phyloP scores from a whole-genome alignment of 73 alveolate species.

The Paramecium bursaria region DNA sequence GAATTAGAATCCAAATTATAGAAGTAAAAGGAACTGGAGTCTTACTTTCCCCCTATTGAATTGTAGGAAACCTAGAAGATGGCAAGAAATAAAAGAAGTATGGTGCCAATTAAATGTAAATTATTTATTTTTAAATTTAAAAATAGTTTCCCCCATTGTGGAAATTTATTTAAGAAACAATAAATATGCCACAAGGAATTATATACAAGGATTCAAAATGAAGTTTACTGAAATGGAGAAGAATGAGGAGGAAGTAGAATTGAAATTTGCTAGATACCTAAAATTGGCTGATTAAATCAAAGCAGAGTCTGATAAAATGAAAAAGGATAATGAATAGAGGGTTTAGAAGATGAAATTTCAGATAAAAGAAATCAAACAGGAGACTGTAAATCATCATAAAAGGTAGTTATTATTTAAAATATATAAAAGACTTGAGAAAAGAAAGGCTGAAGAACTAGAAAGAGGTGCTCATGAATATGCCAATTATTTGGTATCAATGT shows the following conservation, averaged over 20 bases:
- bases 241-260: constrained; percentile 72
- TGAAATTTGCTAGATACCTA: constrained; percentile 56
- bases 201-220: constrained; percentile 72
- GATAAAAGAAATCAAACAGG: constrained; percentile 55
- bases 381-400: constrained; percentile 62
- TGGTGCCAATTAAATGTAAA: constrained; percentile 68
- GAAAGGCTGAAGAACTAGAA: constrained; percentile 75
- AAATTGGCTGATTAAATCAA: constrained; percentile 68
- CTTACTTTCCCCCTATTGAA: constrained; percentile 52
- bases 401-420: too few relatives aligned
- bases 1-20: constrained; percentile 41
- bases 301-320: constrained; percentile 64
- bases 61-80: constrained; percentile 18
- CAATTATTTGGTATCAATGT: constrained; percentile 70
- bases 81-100: constrained; percentile 65
- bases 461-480: constrained; percentile 84
- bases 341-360: constrained; percentile 63
- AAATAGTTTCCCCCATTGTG: constrained; percentile 67
- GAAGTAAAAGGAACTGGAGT: neutral
- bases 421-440: constrained; percentile 75
- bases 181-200: constrained; percentile 68
- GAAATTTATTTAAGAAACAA: constrained; percentile 62
- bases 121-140: too few relatives aligned
- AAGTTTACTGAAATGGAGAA: constrained; percentile 66
- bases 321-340: constrained; percentile 35